Percentiles rank a stretch among this genome's conserved stretches.
Evolutionary conservation across 2,329 filamentous ascomycete species (phyloP).

Genomic region (Huntiella savannae): DNA sequence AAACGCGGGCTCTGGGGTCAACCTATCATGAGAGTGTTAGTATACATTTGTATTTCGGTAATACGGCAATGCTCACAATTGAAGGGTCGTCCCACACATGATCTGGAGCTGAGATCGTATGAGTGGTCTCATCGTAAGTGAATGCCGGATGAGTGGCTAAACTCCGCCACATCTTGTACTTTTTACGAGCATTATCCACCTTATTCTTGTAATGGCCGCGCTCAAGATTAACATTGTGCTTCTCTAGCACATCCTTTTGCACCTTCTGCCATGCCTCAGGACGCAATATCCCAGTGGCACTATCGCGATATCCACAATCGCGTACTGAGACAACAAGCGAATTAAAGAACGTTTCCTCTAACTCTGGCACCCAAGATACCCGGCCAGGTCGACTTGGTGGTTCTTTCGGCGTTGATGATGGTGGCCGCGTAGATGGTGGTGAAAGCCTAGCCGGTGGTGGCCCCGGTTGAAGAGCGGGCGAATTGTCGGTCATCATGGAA

Average conservation of each 20-base stretch:
- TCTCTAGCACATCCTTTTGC: conserved; percentile 32
- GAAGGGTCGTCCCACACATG: conserved; percentile 39
- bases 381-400: conserved; percentile 20
- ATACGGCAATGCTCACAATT: conserved; percentile 24
- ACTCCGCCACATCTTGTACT: conserved; percentile 41
- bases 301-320: conserved; percentile 34
- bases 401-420: background rate
- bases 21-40: conserved; percentile 21
- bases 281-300: conserved; percentile 35
- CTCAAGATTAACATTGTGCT: conserved; percentile 36
- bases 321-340: conserved; percentile 38
- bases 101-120: conserved; percentile 35
- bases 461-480: no score
- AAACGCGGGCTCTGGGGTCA: conserved; percentile 37
- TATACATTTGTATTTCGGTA: background rate
- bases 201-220: conserved; percentile 45
- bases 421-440: background rate
- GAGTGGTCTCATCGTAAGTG: conserved; percentile 29
- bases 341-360: conserved; percentile 40
- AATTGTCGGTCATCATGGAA: no score
- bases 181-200: conserved; percentile 43
- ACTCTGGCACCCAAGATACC: conserved; percentile 40
- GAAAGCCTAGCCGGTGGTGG: no score
- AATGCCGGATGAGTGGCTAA: conserved; percentile 39
- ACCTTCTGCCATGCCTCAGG: conserved; percentile 41